These are phyloP conservation scores for Xanthoconium separans DNA, from an alignment of 1,284 basidiomycete genomes.

Conservation along the genomic window DNA sequence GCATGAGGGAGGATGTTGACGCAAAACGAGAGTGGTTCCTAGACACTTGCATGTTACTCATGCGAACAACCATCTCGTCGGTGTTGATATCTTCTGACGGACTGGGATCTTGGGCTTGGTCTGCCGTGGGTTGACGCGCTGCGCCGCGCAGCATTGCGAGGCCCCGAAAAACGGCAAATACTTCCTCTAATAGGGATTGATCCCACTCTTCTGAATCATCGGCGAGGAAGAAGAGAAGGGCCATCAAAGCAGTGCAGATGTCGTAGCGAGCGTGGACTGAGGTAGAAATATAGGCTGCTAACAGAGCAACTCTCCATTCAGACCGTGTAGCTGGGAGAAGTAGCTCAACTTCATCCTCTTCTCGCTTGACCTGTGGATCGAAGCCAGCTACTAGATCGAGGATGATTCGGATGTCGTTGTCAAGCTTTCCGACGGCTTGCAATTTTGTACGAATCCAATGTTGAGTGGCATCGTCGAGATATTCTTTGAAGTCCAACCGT, in stretches of 20 bases:
- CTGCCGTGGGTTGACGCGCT: slow-evolving; percentile 55
- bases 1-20: slow-evolving; percentile 68
- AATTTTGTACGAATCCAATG: slow-evolving; percentile 62
- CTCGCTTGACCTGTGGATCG: slow-evolving; percentile 68
- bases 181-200: slow-evolving; percentile 63
- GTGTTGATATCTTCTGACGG: slow-evolving; percentile 38
- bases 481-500: slow-evolving; percentile 49
- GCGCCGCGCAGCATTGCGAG: slow-evolving; percentile 64
- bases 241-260: slow-evolving; percentile 60
- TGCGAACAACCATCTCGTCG: slow-evolving; percentile 64
- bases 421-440: slow-evolving; percentile 53
- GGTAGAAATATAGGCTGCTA: slow-evolving; percentile 57
- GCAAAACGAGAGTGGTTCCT: slow-evolving; percentile 45
- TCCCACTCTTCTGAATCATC: slow-evolving; percentile 63
- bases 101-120: slow-evolving; percentile 33
- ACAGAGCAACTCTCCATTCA: slow-evolving; percentile 61
- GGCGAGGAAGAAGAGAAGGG: slow-evolving; percentile 70
- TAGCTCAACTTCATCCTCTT: slow-evolving; percentile 64
- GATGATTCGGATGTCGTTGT: slow-evolving; percentile 51
- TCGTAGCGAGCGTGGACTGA: slow-evolving; percentile 73
- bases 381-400: slow-evolving; percentile 70
- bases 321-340: slow-evolving; percentile 52
- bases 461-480: slow-evolving; percentile 55
- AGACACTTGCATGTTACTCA: slow-evolving; percentile 73
- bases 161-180: slow-evolving; percentile 77